Percentiles rank a stretch among this genome's conserved stretches.
Conservation (phyloP, 495 filamentous ascomycete genomes). For the Lophiostoma macrostomum region DNA sequence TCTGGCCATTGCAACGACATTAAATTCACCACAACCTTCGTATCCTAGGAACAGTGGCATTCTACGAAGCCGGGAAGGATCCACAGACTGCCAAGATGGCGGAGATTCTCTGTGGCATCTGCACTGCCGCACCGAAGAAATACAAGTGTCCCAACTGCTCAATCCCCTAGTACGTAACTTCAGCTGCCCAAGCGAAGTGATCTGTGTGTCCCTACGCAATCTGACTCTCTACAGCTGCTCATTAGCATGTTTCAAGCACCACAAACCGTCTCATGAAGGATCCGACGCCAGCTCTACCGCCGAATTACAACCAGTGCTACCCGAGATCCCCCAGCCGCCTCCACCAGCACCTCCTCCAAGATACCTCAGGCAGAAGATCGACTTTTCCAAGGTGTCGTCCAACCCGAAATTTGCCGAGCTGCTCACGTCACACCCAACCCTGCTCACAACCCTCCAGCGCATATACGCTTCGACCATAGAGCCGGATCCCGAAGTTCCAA, state of each 20-base stretch:
- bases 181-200: background rate
- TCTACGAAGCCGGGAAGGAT: no score
- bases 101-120: slow-evolving; percentile 33
- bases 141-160: slow-evolving; percentile 44
- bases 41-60: background rate
- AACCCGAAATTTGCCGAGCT: slow-evolving; percentile 34
- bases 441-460: slow-evolving; percentile 31
- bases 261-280: slow-evolving; percentile 12
- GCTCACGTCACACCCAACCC: slow-evolving; percentile 32
- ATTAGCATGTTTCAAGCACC: slow-evolving; percentile 23
- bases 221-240: slow-evolving; percentile 19
- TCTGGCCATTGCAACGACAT: background rate
- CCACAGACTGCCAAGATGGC: slow-evolving; percentile 24
- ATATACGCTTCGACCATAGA: slow-evolving; percentile 37
- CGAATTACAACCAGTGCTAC: background rate
- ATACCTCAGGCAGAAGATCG: slow-evolving; percentile 13
- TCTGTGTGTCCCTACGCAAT: background rate
- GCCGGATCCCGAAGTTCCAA: slow-evolving; percentile 38
- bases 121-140: slow-evolving; percentile 36
- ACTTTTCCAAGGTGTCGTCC: slow-evolving; percentile 35
- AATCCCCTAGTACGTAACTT: slow-evolving; percentile 39
- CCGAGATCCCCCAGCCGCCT: slow-evolving; percentile 25
- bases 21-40: background rate
- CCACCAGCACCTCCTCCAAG: slow-evolving; percentile 26
- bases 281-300: background rate